Evolutionary conservation across 495 filamentous ascomycete species (phyloP).

Genomic region (Aspergillus asperescens): DNA sequence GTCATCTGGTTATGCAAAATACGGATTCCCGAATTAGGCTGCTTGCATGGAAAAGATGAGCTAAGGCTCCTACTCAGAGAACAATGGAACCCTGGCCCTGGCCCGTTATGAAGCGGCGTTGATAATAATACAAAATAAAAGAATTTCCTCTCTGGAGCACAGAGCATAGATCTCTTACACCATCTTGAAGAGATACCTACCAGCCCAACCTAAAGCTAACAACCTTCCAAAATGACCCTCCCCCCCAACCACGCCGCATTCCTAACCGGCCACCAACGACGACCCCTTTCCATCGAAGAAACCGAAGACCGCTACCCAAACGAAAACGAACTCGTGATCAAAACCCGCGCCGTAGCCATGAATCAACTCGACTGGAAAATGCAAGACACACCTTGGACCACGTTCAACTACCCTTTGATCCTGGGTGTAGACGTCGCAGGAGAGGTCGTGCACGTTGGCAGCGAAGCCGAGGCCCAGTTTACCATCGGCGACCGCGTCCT

Average conservation of each 20-base stretch:
- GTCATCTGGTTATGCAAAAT: too few species aligned
- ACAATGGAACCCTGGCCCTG: too few species aligned
- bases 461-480: not conserved
- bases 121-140: too few species aligned
- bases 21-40: too few species aligned
- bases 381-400: not conserved
- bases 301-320: not conserved
- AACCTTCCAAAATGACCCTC: too few species aligned
- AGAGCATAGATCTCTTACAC: too few species aligned
- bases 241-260: not conserved
- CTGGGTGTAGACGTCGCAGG: not conserved
- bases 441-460: not conserved
- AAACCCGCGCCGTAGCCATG: not conserved
- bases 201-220: too few species aligned
- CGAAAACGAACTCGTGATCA: constrained; percentile 1
- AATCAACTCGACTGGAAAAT: not conserved
- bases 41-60: too few species aligned
- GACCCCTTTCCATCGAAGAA: not conserved
- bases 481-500: not conserved
- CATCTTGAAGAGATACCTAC: too few species aligned
- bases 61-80: too few species aligned
- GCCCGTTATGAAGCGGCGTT: too few species aligned
- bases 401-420: not conserved
- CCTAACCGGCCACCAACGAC: not conserved
- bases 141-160: too few species aligned